Percentiles rank a stretch among this genome's conserved stretches.
Conservation (phyloP, 345 rosid genomes). For the Cardamine occulta region DNA sequence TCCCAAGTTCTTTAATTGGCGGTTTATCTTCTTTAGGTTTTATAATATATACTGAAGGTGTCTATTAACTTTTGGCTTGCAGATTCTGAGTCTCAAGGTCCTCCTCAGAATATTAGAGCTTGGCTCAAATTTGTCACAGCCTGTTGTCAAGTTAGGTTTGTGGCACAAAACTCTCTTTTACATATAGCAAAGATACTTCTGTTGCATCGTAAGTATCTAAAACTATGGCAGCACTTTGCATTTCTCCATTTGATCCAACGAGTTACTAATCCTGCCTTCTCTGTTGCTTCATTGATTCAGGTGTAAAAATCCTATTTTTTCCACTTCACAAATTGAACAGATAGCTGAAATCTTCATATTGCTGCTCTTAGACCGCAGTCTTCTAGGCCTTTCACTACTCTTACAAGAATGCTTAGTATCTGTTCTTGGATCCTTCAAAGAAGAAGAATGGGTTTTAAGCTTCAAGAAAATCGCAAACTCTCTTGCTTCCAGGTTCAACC, state of each 20-base stretch:
- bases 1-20: not conserved
- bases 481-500: conserved; percentile 66
- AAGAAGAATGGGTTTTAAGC: conserved; percentile 76
- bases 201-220: not conserved
- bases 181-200: conserved; percentile 5
- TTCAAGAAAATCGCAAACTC: conserved; percentile 65
- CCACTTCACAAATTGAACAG: conserved; percentile 63
- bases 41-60: not conserved
- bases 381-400: conserved; percentile 63
- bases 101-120: conserved; percentile 67
- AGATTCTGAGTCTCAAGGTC: conserved; percentile 61
- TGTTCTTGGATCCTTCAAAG: conserved; percentile 60
- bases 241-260: not conserved
- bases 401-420: conserved; percentile 58
- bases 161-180: conserved; percentile 14
- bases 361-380: conserved; percentile 64
- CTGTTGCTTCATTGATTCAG: conserved; percentile 43
- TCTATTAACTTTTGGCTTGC: conserved; percentile 38
- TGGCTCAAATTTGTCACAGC: conserved; percentile 69
- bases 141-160: conserved; percentile 71
- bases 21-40: not conserved
- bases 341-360: conserved; percentile 53
- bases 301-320: conserved; percentile 51
- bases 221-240: not conserved
- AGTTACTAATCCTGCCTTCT: not conserved